Percentiles rank a stretch among this genome's conserved stretches.
phyloP scores from a whole-genome alignment of 371 early-diverging fungal genomes.

The Chytridium lagenaria region DNA sequence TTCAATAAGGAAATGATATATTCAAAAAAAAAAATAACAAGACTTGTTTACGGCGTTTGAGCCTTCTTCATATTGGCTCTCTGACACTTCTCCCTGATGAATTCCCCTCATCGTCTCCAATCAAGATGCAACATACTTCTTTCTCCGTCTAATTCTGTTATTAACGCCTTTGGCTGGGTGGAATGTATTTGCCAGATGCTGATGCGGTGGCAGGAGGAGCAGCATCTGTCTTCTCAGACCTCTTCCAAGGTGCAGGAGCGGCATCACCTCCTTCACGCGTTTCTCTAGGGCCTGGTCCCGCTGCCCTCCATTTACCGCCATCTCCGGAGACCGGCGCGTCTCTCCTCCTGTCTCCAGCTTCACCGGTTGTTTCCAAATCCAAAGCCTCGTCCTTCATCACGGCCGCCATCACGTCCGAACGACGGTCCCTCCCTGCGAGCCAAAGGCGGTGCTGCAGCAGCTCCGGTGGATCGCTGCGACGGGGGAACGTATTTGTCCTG shows the following conservation, averaged over 20 bases:
- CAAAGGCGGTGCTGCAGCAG: neutral
- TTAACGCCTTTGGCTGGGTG: too few relatives aligned
- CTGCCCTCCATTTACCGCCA: neutral
- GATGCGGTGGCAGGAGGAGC: neutral
- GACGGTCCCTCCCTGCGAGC: too few relatives aligned
- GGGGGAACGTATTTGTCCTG: constrained; percentile 30
- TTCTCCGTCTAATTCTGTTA: too few relatives aligned
- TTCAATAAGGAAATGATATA: too few relatives aligned
- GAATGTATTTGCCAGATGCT: constrained; percentile 34
- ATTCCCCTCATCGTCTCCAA: too few relatives aligned
- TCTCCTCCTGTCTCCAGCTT: neutral
- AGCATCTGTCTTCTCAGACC: neutral
- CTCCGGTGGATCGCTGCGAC: neutral
- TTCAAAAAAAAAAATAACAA: too few relatives aligned
- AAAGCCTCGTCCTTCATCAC: neutral
- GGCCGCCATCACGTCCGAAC: neutral
- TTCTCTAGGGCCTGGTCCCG: neutral
- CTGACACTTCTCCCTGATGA: too few relatives aligned
- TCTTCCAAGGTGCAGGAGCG: neutral
- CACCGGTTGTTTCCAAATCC: neutral
- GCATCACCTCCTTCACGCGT: constrained; percentile 4
- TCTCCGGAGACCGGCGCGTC: neutral
- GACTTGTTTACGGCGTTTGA: too few relatives aligned
- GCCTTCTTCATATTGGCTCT: too few relatives aligned
- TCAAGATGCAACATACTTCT: too few relatives aligned